Evolutionary conservation across 345 rosid species (phyloP), one percentile per base, ranked within the genome.

Genomic region (Clausena lansium): DNA sequence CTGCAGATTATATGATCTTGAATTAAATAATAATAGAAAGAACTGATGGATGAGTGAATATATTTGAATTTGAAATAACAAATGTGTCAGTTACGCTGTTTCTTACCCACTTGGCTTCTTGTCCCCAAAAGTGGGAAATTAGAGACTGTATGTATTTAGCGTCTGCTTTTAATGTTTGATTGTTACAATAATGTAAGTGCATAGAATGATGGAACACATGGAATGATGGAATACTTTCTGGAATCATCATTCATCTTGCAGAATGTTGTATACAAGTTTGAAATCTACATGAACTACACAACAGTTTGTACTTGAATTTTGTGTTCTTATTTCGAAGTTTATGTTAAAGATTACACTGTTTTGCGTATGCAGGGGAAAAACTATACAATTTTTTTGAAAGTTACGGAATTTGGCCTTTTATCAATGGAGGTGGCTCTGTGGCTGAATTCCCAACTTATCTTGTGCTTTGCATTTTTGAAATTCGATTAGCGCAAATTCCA

Each of bases 21-120:
- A 74, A 62, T 47, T 47, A 41, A 63, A 60, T 45, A 54, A 52
- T 52, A 52, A 52, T 4, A 17, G 22, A 52, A 52, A 74, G 47
- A 58, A 62, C 13, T 74, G 70, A 75, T 63, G 57, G 76, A 73
- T 63, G 69, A 13, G 30, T 63, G 77, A 62, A 64, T 64, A 63
- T 38, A 70, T 70, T 52, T 27, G 39, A 63, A 39, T 50, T 71
- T 76, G 79, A 73, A 67, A 73, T 28, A 73, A 73, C 6, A 19
- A n/a, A 17, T 71, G 55, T 19, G 73, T 27, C 32, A 33, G 27
- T 73, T 62, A 57, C 75, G 47, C 61, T 60, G 64, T 73, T 55
- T 61, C 9, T 71, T 61, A 62, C 70, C 70, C 45, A 63, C 69
- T 74, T 62, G 77, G 77, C 70, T 9, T 74, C 57, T 39, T 47